A percentile compares a stretch with the other conserved stretches of the same genome.
Conservation (phyloP, 768 basidiomycete species). For the Rhizopogon roseolus region DNA sequence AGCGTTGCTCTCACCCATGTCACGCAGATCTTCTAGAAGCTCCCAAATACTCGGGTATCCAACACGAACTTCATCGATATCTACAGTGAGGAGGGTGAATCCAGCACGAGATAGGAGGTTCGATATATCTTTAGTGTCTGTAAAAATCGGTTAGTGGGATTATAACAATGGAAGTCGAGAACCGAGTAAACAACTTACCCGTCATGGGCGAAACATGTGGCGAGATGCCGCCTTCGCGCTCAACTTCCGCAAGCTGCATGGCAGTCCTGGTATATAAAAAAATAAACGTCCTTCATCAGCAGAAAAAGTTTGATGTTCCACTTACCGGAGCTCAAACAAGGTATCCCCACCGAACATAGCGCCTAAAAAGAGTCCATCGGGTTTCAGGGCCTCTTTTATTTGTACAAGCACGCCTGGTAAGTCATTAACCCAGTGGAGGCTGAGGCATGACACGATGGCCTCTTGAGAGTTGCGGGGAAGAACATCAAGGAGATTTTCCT, state of each 20-base stretch:
- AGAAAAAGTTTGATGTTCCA: background rate
- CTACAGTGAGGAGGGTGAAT: conserved; percentile 90
- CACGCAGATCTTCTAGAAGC: conserved; percentile 84
- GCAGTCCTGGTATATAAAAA: conserved; percentile 55
- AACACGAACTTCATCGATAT: conserved; percentile 89
- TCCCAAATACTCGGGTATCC: conserved; percentile 96
- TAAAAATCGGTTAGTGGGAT: conserved; percentile 1
- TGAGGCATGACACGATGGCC: conserved; percentile 86
- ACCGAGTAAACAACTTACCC: conserved; percentile 38
- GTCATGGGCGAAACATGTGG: conserved; percentile 98
- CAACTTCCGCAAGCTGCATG: conserved; percentile 89
- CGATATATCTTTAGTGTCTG: conserved; percentile 91
- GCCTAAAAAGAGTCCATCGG: conserved; percentile 92
- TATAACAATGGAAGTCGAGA: background rate
- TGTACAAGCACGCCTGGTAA: conserved; percentile 87
- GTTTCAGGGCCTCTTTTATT: conserved; percentile 75
- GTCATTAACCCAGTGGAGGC: conserved; percentile 97
- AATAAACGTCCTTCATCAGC: background rate
- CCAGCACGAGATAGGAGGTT: conserved; percentile 91
- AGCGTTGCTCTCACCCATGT: conserved; percentile 97
- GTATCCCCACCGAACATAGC: conserved; percentile 97
- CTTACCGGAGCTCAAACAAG: conserved; percentile 83
- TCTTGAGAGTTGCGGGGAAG: conserved; percentile 78
- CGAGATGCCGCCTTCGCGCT: conserved; percentile 95
- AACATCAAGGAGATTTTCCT: conserved; percentile 68